These are phyloP conservation scores for Candida suzukii DNA, from an alignment of 805 yeast species.

Conservation along the genomic window DNA sequence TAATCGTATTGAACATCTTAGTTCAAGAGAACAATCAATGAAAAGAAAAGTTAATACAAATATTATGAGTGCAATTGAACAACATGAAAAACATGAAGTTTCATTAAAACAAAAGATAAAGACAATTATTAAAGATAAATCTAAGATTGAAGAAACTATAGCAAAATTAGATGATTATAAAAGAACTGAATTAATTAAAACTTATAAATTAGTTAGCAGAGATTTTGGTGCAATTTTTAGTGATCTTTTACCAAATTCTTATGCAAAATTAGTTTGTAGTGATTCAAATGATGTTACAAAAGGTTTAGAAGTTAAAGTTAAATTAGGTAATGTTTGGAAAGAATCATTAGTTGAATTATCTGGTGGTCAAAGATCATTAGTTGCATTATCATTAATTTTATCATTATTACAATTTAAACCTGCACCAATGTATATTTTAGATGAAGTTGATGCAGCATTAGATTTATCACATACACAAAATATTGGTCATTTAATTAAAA, in stretches of 20 bases:
- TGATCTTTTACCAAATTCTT: constrained; percentile 82
- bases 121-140: constrained; percentile 83
- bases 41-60: constrained; percentile 76
- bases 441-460: constrained; percentile 97
- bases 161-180: constrained; percentile 79
- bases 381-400: constrained; percentile 86
- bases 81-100: constrained; percentile 80
- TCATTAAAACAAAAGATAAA: constrained; percentile 72
- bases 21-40: constrained; percentile 59
- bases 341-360: constrained; percentile 90
- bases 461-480: constrained; percentile 97
- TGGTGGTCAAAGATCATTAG: constrained; percentile 95
- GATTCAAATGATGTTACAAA: constrained; percentile 78
- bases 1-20: constrained; percentile 46
- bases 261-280: constrained; percentile 79
- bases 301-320: constrained; percentile 87
- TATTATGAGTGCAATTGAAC: constrained; percentile 87
- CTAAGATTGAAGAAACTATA: constrained; percentile 84
- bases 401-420: constrained; percentile 93
- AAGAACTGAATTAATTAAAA: constrained; percentile 69
- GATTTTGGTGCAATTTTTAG: constrained; percentile 90
- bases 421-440: constrained; percentile 96
- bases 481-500: constrained; percentile 92
- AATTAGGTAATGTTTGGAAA: constrained; percentile 91
- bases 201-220: constrained; percentile 78